Percentiles rank a stretch among this genome's conserved stretches.
Evolutionary conservation across 257 asterid species (phyloP).

Genomic region (Ocimum tenuiflorum): DNA sequence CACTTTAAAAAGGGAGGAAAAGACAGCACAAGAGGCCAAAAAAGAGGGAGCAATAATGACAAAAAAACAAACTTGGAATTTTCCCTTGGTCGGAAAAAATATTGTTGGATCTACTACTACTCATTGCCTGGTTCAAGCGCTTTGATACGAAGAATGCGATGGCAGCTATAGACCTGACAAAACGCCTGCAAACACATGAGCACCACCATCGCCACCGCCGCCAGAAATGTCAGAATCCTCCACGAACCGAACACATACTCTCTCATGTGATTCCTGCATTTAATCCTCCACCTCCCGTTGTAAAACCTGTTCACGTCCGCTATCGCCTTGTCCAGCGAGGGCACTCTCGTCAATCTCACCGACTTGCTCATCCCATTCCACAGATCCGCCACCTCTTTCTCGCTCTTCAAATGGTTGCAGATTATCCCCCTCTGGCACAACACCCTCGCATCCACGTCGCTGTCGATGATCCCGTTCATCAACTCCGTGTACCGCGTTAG

Average conservation of each 20-base stretch:
- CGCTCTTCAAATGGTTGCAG: conserved; percentile 54
- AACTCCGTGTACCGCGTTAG: conserved; percentile 53
- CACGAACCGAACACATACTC: conserved; percentile 46
- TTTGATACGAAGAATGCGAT: conserved; percentile 9
- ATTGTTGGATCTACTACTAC: too few relatives aligned
- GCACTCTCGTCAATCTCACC: conserved; percentile 52
- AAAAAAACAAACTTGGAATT: background rate
- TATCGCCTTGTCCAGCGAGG: conserved; percentile 48
- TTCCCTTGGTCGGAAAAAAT: too few relatives aligned
- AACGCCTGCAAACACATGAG: conserved; percentile 41
- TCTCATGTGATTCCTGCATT: conserved; percentile 32
- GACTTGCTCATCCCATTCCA: conserved; percentile 77
- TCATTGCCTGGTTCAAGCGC: conserved; percentile 23
- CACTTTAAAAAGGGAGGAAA: too few relatives aligned
- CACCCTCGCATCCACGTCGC: conserved; percentile 40
- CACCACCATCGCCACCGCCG: conserved; percentile 38
- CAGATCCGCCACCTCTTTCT: conserved; percentile 49
- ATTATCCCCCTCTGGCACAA: conserved; percentile 53
- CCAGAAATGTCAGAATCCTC: conserved; percentile 46
- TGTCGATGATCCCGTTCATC: conserved; percentile 64
- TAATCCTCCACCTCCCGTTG: conserved; percentile 45
- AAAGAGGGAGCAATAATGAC: too few relatives aligned
- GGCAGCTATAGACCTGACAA: conserved; percentile 41
- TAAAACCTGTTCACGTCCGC: conserved; percentile 55
- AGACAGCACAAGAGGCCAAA: too few relatives aligned